Base-by-base conservation (phyloP, 208 protist species). In the Porcisia hertigi region DNA sequence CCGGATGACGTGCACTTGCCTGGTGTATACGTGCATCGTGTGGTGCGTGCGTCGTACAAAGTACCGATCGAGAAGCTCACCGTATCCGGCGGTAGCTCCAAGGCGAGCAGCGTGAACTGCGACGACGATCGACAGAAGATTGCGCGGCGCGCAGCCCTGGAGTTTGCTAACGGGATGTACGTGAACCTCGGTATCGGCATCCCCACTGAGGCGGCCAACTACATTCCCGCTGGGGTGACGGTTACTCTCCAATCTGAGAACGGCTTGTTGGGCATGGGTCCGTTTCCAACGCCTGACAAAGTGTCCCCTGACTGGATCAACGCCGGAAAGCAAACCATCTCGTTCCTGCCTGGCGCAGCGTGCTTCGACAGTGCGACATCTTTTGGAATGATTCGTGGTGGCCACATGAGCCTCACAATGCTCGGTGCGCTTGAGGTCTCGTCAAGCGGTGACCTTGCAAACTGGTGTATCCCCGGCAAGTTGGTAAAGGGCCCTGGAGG, bases 391-490 rank as follows among this genome's bases (percentile, higher is more conserved):
- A 99, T 99, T 73, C 92, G 98, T 75, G 98, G 98, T 69, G 96
- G 92, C 25, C 97, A 99, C 76, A 97, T 99, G 76, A 86, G 99
- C 80, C 82, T 99, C 18, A 99, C 98, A 64, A 98, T 99, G 84
- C 88, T 99, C 36, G 98, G 98, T 52, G 98, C 95, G 43, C 92
- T 99, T 71, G 92, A 99, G 83, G 98, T 99, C 11, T 80, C 92
- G 11, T 65, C 82, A 1, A 94, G 91, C 74, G 98, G 98, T 59
- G 98, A 99, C 80, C 85, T 99, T 1, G 98, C 98, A 16, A 99
- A 99, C 91, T 99, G 98, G 97, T 92, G 99, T 62, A 99, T 99
- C 77, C 98, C 98, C 23, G 96, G 96, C 52, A 99, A 99, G 85
- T 93, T 99, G 76, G 96, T 99, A 34, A 99, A 99, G 86, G 98